Conservation (phyloP, 2,329 filamentous ascomycete genomes). For the Sphaerulina musiva region DNA sequence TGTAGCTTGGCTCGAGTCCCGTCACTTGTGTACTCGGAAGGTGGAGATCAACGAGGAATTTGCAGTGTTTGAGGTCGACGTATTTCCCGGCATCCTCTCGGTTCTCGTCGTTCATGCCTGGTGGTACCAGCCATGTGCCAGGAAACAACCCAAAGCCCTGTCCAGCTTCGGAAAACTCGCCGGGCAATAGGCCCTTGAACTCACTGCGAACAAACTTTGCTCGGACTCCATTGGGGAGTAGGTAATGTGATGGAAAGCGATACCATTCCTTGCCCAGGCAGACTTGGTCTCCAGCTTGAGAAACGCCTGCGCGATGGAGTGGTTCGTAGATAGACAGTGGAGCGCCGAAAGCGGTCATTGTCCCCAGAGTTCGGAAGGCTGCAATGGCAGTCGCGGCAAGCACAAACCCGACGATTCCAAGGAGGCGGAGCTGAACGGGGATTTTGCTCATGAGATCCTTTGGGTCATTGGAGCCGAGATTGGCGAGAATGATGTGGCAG, state of each 20-base stretch:
- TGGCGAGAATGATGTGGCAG: conserved; percentile 70
- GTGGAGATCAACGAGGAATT: conserved; percentile 81
- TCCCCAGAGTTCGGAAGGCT: conserved; percentile 65
- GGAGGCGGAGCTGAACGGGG: conserved; percentile 66
- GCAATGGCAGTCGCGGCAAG: conserved; percentile 50
- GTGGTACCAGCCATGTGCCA: conserved; percentile 75
- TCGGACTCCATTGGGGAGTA: conserved; percentile 73
- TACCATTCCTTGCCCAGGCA: conserved; percentile 99
- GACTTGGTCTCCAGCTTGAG: conserved; percentile 59
- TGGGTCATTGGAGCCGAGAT: conserved; percentile 64
- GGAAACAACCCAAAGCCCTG: conserved; percentile 62
- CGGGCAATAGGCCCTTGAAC: conserved; percentile 81
- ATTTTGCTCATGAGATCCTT: conserved; percentile 61
- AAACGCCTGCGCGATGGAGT: conserved; percentile 53
- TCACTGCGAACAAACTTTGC: conserved; percentile 88
- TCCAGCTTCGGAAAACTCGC: conserved; percentile 74
- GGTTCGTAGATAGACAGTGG: conserved; percentile 66
- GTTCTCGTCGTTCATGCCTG: conserved; percentile 88
- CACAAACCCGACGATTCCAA: conserved; percentile 53
- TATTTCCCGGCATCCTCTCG: conserved; percentile 84
- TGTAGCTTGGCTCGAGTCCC: conserved; percentile 71
- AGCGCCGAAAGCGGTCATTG: conserved; percentile 75
- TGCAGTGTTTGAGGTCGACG: conserved; percentile 65
- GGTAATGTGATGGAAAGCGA: conserved; percentile 88
- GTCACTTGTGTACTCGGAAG: conserved; percentile 58